These are phyloP conservation scores for Fallopia convolvulus DNA, from an alignment of 148 eudicot genomes.

Conservation along the genomic window DNA sequence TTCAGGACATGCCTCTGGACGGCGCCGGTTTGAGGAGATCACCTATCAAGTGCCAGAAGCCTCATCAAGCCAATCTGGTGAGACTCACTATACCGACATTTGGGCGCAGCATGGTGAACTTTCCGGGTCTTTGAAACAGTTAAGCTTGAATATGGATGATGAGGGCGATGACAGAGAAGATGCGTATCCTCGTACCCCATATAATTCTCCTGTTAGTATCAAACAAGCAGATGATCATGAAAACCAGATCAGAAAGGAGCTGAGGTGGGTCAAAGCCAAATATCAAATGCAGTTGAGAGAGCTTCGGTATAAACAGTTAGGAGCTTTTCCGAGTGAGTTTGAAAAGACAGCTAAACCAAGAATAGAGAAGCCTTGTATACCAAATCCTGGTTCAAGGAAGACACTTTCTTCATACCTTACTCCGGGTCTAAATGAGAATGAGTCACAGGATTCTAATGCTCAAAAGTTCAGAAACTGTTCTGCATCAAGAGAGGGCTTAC, in stretches of 20 bases:
- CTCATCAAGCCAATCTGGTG: conserved; percentile 31
- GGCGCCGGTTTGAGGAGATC: conserved; percentile 83
- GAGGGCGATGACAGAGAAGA: conserved; percentile 8
- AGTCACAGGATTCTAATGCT: conserved; percentile 2
- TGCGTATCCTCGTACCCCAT: conserved; percentile 22
- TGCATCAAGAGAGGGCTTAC: conserved; percentile 24
- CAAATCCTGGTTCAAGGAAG: conserved; percentile 18
- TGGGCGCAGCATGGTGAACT: conserved; percentile 40
- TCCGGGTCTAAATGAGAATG: conserved; percentile 14
- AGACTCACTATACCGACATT: conserved; percentile 25
- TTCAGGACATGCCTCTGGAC: conserved; percentile 40
- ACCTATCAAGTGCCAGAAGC: conserved; percentile 36
- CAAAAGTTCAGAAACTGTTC: conserved; percentile 18
- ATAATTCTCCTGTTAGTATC: conserved; percentile 23
- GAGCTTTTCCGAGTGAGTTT: conserved; percentile 13
- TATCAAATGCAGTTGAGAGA: conserved; percentile 46
- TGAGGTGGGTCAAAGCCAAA: conserved; percentile 51
- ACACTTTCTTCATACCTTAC: conserved; percentile 26
- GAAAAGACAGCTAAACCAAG: conserved; percentile 14
- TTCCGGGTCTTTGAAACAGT: conserved; percentile 15
- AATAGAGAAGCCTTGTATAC: conserved; percentile 20
- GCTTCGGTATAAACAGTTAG: conserved; percentile 26
- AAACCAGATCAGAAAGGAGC: conserved; percentile 32
- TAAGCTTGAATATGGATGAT: conserved; percentile 21
- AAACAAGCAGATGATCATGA: conserved; percentile 29